Evolutionary conservation across 352 stramenopile genomes (phyloP), one percentile per base, ranked within the genome.

Genomic region (Phytopythium sindhum): DNA sequence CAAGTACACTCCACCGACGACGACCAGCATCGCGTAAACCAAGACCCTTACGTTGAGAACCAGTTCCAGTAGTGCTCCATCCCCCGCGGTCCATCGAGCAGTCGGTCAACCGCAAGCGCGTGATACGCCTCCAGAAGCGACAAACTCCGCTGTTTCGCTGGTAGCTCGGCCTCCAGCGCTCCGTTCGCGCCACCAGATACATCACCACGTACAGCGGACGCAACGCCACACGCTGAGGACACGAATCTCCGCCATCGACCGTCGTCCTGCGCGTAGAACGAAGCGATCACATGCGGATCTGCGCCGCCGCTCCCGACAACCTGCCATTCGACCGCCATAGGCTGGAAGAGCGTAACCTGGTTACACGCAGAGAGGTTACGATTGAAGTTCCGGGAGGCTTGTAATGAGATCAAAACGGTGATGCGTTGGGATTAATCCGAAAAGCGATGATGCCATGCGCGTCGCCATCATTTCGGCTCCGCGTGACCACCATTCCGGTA

Each of bases 51-150:
- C 76, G 57, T 68, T 14, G 61, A 42, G 44, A 87, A 81, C 44
- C 67, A 60, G 19, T 60, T 11, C 80, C 80, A 89, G 23, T 87
- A 57, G 2, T 72, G 59, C 45, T 61, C 57, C 21, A 60, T 4
- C 12, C 50, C 14, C 39, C 58, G 9, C 39, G 35, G 69, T 17
- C 17, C 61, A 10, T 3, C 65, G 17, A 87, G 72, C 19, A 81
- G 15, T 3, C 51, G 37, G 4, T 80, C 73, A 17, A 75, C 64
- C 31, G 63, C 62, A n/a, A 73, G 61, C 19, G 65, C 63, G 47
- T 81, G 84, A 52, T 84, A 89, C 23, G 77, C 68, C 71, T 89
- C 80, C 23, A 39, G 24, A 4, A 87, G 69, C 50, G 74, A 78
- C 57, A 89, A 68, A 28, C 67, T 53, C 11, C 72, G 68, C 23